phyloP scores from a whole-genome alignment of 2,329 filamentous ascomycete genomes.

The Fusarium piperis region DNA sequence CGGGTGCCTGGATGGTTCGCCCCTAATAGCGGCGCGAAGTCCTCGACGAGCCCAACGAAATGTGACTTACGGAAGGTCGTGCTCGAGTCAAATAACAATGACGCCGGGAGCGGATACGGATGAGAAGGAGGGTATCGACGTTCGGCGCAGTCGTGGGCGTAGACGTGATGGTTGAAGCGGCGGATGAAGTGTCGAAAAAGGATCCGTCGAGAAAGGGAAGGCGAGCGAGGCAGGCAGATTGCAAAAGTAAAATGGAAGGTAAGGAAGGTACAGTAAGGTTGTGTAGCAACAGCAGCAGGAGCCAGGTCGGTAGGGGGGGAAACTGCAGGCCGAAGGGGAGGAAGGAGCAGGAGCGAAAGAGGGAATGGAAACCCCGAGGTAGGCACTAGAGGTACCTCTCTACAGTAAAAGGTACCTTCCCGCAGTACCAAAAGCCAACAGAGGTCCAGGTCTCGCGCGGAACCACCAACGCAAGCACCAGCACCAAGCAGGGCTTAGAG shows the following conservation, averaged over 20 bases:
- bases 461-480: slow-evolving; percentile 8
- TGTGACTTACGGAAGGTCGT: slow-evolving; percentile 39
- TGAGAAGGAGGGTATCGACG: slow-evolving; percentile 34
- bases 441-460: slow-evolving; percentile 22
- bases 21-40: slow-evolving; percentile 11
- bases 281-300: slow-evolving; percentile 21
- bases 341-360: slow-evolving; percentile 1
- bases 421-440: slow-evolving; percentile 25
- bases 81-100: slow-evolving; percentile 37
- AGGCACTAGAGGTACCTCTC: background rate
- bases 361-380: slow-evolving; percentile 18
- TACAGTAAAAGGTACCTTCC: no score
- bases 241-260: slow-evolving; percentile 33
- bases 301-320: slow-evolving; percentile 36
- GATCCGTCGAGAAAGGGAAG: slow-evolving; percentile 32
- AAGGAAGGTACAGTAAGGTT: slow-evolving; percentile 32
- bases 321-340: slow-evolving; percentile 39
- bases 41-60: background rate
- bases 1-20: slow-evolving; percentile 2
- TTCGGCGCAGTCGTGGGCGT: slow-evolving; percentile 28
- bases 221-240: background rate
- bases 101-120: slow-evolving; percentile 24
- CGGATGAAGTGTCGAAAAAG: slow-evolving; percentile 38
- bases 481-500: slow-evolving; percentile 29
- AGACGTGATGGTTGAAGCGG: slow-evolving; percentile 34